These are phyloP conservation scores for Circinella minor DNA, from an alignment of 371 early-diverging fungal species.

Conservation along the genomic window DNA sequence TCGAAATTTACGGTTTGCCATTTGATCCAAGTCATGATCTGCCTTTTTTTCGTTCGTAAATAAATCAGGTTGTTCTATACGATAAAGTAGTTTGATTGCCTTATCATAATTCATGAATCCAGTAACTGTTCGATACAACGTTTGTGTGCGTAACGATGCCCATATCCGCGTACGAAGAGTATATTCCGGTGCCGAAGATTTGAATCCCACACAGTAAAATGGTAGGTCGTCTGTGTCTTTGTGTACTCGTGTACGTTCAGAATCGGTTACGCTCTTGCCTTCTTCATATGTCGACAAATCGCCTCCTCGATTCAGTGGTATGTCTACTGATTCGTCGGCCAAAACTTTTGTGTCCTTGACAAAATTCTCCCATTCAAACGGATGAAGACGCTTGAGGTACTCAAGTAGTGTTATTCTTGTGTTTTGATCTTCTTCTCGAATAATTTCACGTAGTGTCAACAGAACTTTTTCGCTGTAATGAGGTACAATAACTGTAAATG, in stretches of 20 bases:
- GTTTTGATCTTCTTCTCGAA: constrained; percentile 81
- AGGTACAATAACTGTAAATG: constrained; percentile 87
- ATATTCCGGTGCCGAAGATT: constrained; percentile 82
- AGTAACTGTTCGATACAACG: constrained; percentile 85
- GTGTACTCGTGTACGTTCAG: constrained; percentile 6
- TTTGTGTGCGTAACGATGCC: constrained; percentile 89
- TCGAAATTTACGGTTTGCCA: constrained; percentile 80
- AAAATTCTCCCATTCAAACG: constrained; percentile 90
- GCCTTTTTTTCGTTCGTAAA: constrained; percentile 60
- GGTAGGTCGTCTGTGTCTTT: constrained; percentile 75
- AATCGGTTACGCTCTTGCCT: constrained; percentile 7
- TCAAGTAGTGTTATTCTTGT: constrained; percentile 82
- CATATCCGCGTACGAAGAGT: constrained; percentile 88
- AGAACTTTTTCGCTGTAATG: constrained; percentile 91
- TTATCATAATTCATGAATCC: constrained; percentile 91
- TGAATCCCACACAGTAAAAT: constrained; percentile 84
- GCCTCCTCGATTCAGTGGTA: not conserved
- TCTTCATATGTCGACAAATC: not conserved
- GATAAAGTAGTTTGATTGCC: constrained; percentile 81
- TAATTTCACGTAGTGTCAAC: constrained; percentile 80
- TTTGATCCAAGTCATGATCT: constrained; percentile 67
- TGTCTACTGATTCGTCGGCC: constrained; percentile 58
- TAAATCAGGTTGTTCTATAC: constrained; percentile 80
- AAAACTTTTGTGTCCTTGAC: constrained; percentile 84
- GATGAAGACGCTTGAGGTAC: constrained; percentile 82